Percentiles rank a stretch among this genome's conserved stretches.
These are phyloP conservation scores for Tolypocladium pustulatum DNA, from an alignment of 2,329 filamentous ascomycete genomes.

Conservation along the genomic window DNA sequence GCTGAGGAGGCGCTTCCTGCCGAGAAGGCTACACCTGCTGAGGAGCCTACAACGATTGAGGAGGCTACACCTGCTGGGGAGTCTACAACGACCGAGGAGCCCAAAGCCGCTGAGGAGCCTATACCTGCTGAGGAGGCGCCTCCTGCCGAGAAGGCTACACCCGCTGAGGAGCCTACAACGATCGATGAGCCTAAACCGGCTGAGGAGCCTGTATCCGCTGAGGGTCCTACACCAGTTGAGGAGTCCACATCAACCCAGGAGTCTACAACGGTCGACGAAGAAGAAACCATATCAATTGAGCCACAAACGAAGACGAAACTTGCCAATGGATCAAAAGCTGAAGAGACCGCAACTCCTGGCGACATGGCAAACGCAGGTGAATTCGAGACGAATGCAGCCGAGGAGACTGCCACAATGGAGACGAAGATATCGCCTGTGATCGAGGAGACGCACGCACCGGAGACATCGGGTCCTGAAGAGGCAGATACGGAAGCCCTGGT, in stretches of 20 bases:
- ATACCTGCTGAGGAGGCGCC: background rate
- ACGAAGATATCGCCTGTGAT: background rate
- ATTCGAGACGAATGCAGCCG: background rate
- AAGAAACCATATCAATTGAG: too few species aligned
- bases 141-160: background rate
- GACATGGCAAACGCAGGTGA: background rate
- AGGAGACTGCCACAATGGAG: background rate
- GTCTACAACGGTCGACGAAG: background rate
- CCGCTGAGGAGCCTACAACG: background rate
- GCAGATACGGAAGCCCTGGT: background rate
- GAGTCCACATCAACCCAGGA: background rate
- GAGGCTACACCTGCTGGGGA: background rate
- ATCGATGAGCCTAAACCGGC: background rate
- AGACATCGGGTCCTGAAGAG: background rate
- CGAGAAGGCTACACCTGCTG: background rate
- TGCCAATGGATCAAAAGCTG: background rate
- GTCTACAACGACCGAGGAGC: background rate
- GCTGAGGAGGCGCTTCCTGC: background rate
- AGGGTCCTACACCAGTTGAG: background rate
- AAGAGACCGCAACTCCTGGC: background rate
- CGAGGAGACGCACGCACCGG: background rate
- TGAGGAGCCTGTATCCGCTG: background rate
- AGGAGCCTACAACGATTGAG: background rate
- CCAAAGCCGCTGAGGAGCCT: background rate
- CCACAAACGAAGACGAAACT: background rate